Evolutionary conservation across 352 stramenopile genomes (phyloP).

Genomic region (Phytophthora foliorum): DNA sequence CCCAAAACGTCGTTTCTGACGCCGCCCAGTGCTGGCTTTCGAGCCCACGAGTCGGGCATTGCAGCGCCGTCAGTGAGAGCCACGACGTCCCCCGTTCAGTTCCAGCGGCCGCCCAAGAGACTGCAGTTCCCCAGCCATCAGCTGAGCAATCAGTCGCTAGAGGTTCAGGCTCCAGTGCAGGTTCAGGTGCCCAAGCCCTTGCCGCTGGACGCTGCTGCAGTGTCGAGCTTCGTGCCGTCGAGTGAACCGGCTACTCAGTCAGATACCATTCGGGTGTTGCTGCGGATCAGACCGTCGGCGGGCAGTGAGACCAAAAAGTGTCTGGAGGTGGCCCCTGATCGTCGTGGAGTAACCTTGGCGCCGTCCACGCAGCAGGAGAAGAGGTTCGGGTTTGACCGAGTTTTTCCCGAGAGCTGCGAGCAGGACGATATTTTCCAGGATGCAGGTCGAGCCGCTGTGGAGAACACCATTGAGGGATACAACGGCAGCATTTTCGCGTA

Average conservation of each 20-base stretch:
- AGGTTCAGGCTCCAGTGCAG: slow-evolving; percentile 2
- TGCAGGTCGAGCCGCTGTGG: slow-evolving; percentile 76
- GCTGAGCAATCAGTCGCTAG: slow-evolving; percentile 22
- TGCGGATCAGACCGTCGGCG: slow-evolving; percentile 59
- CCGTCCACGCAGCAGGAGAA: slow-evolving; percentile 77
- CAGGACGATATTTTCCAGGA: slow-evolving; percentile 89
- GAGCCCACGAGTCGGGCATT: slow-evolving; percentile 9
- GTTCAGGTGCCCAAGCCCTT: slow-evolving; percentile 5
- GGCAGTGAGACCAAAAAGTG: slow-evolving; percentile 49
- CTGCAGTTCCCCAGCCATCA: slow-evolving; percentile 29
- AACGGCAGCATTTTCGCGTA: slow-evolving; percentile 93
- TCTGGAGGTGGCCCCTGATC: slow-evolving; percentile 66
- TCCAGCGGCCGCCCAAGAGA: slow-evolving; percentile 26
- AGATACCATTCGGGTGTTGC: slow-evolving; percentile 79
- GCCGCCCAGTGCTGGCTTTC: slow-evolving; percentile 27
- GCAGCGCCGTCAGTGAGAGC: not conserved
- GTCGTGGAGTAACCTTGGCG: slow-evolving; percentile 68
- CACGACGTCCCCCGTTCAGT: slow-evolving; percentile 23
- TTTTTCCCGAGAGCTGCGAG: slow-evolving; percentile 73
- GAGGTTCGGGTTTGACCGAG: slow-evolving; percentile 86
- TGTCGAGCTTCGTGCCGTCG: slow-evolving; percentile 18
- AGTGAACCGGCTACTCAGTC: slow-evolving; percentile 23
- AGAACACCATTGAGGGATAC: slow-evolving; percentile 87
- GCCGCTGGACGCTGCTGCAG: not conserved
- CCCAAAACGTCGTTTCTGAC: slow-evolving; percentile 35